Percentiles rank a stretch among this genome's conserved stretches.
phyloP scores from a whole-genome alignment of 371 early-diverging fungal genomes.

The Mortierella sp. region DNA sequence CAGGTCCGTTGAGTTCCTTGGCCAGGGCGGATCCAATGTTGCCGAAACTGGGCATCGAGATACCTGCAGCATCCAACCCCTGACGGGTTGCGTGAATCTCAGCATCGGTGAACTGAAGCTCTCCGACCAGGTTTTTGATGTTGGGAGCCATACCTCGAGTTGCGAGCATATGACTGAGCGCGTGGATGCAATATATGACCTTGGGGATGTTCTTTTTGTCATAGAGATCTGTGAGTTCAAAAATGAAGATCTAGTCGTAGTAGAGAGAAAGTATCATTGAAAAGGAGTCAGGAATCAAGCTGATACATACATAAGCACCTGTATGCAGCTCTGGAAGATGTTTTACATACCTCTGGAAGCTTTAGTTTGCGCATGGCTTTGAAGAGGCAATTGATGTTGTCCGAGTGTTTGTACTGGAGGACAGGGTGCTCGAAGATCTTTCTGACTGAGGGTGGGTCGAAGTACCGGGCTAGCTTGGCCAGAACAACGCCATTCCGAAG shows the following conservation, averaged over 20 bases:
- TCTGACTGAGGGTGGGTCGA: slow-evolving; percentile 87
- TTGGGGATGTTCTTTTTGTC: slow-evolving; percentile 99
- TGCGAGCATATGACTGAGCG: slow-evolving; percentile 95
- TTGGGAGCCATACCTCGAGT: slow-evolving; percentile 88
- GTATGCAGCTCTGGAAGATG: not conserved
- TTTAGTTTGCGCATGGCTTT: slow-evolving; percentile 84
- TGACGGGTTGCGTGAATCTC: slow-evolving; percentile 86
- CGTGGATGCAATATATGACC: slow-evolving; percentile 99
- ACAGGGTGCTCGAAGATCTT: slow-evolving; percentile 92
- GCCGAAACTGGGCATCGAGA: slow-evolving; percentile 87
- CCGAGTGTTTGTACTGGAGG: slow-evolving; percentile 97
- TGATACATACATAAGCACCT: not conserved
- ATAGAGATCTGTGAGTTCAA: slow-evolving; percentile 99
- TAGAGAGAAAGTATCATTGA: not conserved
- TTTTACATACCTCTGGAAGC: slow-evolving; percentile 78
- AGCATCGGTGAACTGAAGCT: slow-evolving; percentile 91
- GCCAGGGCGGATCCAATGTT: slow-evolving; percentile 80
- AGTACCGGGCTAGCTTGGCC: slow-evolving; percentile 91
- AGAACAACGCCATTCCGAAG: slow-evolving; percentile 95
- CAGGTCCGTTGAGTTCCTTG: slow-evolving; percentile 70
- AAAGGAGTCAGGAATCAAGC: not conserved
- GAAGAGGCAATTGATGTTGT: slow-evolving; percentile 98
- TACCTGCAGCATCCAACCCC: slow-evolving; percentile 84
- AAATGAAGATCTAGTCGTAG: slow-evolving; percentile 86
- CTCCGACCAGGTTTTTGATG: slow-evolving; percentile 94